Conservation (phyloP, 345 rosid genomes). For the Ceriops tagal region DNA sequence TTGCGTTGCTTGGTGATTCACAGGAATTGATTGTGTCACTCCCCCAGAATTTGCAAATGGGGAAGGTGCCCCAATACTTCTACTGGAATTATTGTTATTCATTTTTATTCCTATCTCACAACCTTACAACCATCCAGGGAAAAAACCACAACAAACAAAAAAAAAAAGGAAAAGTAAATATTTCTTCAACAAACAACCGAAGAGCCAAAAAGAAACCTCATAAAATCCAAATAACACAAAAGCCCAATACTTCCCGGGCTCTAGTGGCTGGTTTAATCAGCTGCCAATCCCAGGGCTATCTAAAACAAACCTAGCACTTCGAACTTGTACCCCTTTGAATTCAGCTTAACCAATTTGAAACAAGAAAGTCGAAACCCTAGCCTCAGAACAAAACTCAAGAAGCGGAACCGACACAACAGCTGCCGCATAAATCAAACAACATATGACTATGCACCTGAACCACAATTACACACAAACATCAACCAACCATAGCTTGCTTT, state of each 20-base stretch:
- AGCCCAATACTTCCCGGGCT: neutral
- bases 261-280: too few relatives aligned
- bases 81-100: slow-evolving; percentile 35
- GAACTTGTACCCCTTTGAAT: neutral
- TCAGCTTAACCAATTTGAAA: slow-evolving; percentile 1
- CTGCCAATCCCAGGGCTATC: neutral
- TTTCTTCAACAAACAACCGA: slow-evolving; percentile 14
- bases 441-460: too few relatives aligned
- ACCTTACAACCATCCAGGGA: slow-evolving; percentile 2
- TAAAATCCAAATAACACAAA: slow-evolving; percentile 13
- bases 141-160: too few relatives aligned
- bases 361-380: slow-evolving; percentile 11
- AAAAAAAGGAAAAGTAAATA: slow-evolving; percentile 2
- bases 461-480: too few relatives aligned
- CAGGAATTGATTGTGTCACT: slow-evolving; percentile 22
- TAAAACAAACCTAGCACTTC: neutral
- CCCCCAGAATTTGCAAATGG: slow-evolving; percentile 34
- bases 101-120: slow-evolving; percentile 14
- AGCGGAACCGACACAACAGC: too few relatives aligned
- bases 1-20: slow-evolving; percentile 30
- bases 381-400: neutral
- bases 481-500: too few relatives aligned
- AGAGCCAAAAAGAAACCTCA: slow-evolving; percentile 2
- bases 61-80: slow-evolving; percentile 30
- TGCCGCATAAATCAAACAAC: too few relatives aligned